Base-by-base conservation (phyloP, 352 stramenopile species). In the Detonula confervacea region DNA sequence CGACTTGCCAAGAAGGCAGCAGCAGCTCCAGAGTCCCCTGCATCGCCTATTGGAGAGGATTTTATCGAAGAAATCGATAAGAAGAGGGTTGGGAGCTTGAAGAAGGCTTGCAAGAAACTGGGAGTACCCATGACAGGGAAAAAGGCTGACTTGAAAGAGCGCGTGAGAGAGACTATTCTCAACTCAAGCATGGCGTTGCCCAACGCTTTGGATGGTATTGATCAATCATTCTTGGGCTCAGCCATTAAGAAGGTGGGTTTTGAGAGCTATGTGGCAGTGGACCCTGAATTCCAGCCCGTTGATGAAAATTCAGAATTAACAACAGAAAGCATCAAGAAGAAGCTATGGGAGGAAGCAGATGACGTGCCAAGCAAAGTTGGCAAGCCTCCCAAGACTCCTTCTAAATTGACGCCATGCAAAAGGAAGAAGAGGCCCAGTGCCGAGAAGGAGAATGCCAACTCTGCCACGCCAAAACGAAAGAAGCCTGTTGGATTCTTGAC, bases 11-110 rank as follows among this genome's bases (percentile, higher is more conserved):
- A 35, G 0, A 83, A 73, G 60, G 60, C 52, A n/a, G 20, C 20
- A 47, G 47, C 56, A 62, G 22, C 20, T 33, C 16, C 49, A 7
- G 55, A 74, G 37, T 72, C 73, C 18, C 65, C 73, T n/a, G 52
- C 68, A 7, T 57, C 62, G 52, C 61, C 59, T 3, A 75, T 76
- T 37, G 73, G 63, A 49, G 73, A 81, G 22, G 55, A 78, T n/a
- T 81, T 67, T 33, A 55, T 77, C 33, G 51, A 73, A 30, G 30
- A 55, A 24, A 73, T 86, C 12, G 64, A 72, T 25, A 84, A 59
- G 22, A 86, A 84, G 66, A 86, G 65, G 14, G 67, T 87, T 6
- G 24, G 35, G 35, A 71, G 51, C 22, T 64, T 88, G 1, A 86
- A 76, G 64, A 65, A 73, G 54, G 72, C 67, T 0, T 77, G 78